phyloP scores from a whole-genome alignment of 2,329 filamentous ascomycete genomes.

The Stemphylium beticola region DNA sequence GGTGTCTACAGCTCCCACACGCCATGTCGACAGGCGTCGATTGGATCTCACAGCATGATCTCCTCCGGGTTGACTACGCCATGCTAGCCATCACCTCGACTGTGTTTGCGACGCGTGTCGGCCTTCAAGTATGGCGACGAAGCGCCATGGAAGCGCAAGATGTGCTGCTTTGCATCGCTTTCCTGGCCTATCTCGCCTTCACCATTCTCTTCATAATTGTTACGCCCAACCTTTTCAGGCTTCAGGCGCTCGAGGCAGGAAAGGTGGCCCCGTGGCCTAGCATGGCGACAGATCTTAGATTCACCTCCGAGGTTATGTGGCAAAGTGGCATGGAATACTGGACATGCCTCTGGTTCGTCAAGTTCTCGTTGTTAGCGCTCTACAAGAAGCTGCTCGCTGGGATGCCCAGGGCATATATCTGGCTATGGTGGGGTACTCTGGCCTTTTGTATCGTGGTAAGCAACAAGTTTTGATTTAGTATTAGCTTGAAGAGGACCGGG shows the following conservation, averaged over 20 bases:
- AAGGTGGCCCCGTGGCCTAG: conserved; percentile 32
- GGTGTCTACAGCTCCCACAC: neutral
- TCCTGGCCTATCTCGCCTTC: conserved; percentile 37
- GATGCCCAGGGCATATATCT: conserved; percentile 36
- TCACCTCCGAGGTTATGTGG: conserved; percentile 49
- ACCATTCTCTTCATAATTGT: conserved; percentile 45
- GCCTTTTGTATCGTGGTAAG: conserved; percentile 45
- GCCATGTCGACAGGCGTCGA: conserved; percentile 22
- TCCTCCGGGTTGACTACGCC: conserved; percentile 21
- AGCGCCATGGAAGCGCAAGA: conserved; percentile 18
- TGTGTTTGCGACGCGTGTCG: conserved; percentile 21
- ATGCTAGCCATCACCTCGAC: conserved; percentile 26
- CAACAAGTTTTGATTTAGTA: neutral
- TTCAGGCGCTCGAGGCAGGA: conserved; percentile 33
- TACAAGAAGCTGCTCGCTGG: conserved; percentile 49
- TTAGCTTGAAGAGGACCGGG: neutral
- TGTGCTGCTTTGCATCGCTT: conserved; percentile 32
- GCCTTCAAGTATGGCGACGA: conserved; percentile 18
- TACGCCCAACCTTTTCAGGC: conserved; percentile 42
- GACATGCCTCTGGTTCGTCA: conserved; percentile 50
- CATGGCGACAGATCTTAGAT: conserved; percentile 38
- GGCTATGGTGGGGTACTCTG: conserved; percentile 48
- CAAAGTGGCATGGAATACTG: conserved; percentile 49
- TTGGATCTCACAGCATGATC: conserved; percentile 19
- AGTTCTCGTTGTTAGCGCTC: conserved; percentile 50